These are phyloP conservation scores for Gracilaria domingensis DNA, from an alignment of 23 red algal genomes.

Conservation along the genomic window DNA sequence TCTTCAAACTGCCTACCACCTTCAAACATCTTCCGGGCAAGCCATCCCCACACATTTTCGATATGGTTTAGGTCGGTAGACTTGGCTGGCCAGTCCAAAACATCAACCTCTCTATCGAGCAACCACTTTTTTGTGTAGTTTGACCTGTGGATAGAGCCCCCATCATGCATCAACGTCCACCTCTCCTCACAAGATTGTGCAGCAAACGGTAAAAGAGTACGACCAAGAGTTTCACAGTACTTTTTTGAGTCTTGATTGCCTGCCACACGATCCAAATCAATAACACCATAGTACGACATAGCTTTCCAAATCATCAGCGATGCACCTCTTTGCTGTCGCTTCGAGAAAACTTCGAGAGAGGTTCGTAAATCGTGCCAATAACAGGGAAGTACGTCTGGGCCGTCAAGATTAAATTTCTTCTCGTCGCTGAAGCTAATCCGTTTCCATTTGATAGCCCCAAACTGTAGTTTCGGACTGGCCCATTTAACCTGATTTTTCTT, in stretches of 20 bases:
- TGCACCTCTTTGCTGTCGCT: background rate
- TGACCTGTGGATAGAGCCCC: background rate
- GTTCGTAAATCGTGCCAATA: constrained; percentile 1
- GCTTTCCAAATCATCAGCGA: background rate
- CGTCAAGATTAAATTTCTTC: background rate
- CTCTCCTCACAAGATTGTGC: no score
- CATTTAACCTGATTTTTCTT: no score
- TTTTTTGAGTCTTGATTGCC: no score
- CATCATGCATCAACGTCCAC: background rate
- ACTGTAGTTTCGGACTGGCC: background rate
- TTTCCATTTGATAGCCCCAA: background rate
- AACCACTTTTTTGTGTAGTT: no score
- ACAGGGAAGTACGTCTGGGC: background rate
- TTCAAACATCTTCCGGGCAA: no score
- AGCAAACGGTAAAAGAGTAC: no score
- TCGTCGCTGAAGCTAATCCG: background rate
- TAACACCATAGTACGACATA: background rate
- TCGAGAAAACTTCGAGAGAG: background rate
- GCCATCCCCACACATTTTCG: background rate
- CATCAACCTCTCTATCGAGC: background rate
- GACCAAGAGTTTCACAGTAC: no score
- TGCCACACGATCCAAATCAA: no score
- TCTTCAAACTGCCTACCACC: no score
- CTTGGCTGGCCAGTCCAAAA: constrained; percentile 27
- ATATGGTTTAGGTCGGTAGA: background rate